Conservation (phyloP, 1,139 yeast species). For the Debaryomyces sp. region DNA sequence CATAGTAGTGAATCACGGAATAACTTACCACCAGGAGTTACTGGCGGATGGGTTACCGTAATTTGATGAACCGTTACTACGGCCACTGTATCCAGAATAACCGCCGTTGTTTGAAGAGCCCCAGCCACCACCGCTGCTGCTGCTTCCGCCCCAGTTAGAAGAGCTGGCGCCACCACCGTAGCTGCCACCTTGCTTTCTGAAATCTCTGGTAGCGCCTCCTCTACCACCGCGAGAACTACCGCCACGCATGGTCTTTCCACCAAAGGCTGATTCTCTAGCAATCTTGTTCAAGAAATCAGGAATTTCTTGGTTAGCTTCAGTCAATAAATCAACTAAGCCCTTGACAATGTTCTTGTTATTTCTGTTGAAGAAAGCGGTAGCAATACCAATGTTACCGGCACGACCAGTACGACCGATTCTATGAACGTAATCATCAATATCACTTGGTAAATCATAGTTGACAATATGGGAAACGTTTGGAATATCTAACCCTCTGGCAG, state of each 20-base stretch:
- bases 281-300: constrained; percentile 84
- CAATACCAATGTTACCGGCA: constrained; percentile 99
- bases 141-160: constrained; percentile 25
- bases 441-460: constrained; percentile 95
- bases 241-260: constrained; percentile 45
- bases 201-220: constrained; percentile 58
- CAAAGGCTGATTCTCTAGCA: constrained; percentile 74
- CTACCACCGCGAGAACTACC: constrained; percentile 52
- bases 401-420: constrained; percentile 99
- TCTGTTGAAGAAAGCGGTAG: constrained; percentile 98
- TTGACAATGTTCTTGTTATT: constrained; percentile 88
- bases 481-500: constrained; percentile 99
- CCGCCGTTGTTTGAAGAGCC: constrained; percentile 29
- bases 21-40: constrained; percentile 45
- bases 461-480: constrained; percentile 98
- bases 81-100: constrained; percentile 24
- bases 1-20: neutral
- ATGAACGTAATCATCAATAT: constrained; percentile 97
- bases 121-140: constrained; percentile 19
- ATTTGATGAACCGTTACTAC: constrained; percentile 18
- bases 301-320: constrained; percentile 97
- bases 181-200: constrained; percentile 52
- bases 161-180: constrained; percentile 32
- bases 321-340: constrained; percentile 82
- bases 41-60: constrained; percentile 39